Conservation (phyloP, 2,329 filamentous ascomycete genomes). For the Aulographum hederae region DNA sequence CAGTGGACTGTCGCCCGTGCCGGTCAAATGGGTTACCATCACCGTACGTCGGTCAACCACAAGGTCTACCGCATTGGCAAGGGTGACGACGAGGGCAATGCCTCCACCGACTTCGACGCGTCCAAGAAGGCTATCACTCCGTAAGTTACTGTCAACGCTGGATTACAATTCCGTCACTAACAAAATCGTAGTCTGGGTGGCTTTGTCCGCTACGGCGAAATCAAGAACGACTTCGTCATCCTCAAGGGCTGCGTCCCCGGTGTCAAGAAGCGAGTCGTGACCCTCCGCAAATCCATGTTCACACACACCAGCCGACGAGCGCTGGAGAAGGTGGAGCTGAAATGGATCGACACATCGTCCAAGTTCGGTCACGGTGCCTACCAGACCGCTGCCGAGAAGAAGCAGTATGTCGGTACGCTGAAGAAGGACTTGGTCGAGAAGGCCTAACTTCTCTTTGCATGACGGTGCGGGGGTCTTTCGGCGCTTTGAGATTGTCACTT, state of each 20-base stretch:
- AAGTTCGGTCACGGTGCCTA: conserved; percentile 99
- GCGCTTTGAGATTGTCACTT: conserved; percentile 12
- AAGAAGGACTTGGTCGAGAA: conserved; percentile 98
- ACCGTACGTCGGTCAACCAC: conserved; percentile 99
- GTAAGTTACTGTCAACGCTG: conserved; percentile 43
- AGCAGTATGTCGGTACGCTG: conserved; percentile 91
- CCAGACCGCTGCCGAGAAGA: conserved; percentile 98
- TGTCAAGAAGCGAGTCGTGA: conserved; percentile 99
- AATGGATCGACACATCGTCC: conserved; percentile 99
- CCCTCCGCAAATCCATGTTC: conserved; percentile 98
- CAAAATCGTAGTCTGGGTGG: conserved; percentile 65
- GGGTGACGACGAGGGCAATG: conserved; percentile 77
- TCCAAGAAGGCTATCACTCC: conserved; percentile 99
- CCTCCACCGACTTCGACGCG: conserved; percentile 85
- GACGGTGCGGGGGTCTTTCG: conserved; percentile 17
- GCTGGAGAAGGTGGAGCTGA: conserved; percentile 98
- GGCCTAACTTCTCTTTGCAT: conserved; percentile 35
- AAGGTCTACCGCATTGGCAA: conserved; percentile 99
- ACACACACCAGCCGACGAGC: conserved; percentile 87
- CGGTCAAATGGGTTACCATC: conserved; percentile 99
- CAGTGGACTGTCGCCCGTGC: conserved; percentile 99
- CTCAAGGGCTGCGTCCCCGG: conserved; percentile 95
- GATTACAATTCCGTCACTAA: conserved; percentile 17
- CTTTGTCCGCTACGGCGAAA: conserved; percentile 97
- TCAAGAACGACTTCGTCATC: conserved; percentile 98